Evolutionary conservation across 495 filamentous ascomycete species (phyloP).

Genomic region (Penicillium daleae): DNA sequence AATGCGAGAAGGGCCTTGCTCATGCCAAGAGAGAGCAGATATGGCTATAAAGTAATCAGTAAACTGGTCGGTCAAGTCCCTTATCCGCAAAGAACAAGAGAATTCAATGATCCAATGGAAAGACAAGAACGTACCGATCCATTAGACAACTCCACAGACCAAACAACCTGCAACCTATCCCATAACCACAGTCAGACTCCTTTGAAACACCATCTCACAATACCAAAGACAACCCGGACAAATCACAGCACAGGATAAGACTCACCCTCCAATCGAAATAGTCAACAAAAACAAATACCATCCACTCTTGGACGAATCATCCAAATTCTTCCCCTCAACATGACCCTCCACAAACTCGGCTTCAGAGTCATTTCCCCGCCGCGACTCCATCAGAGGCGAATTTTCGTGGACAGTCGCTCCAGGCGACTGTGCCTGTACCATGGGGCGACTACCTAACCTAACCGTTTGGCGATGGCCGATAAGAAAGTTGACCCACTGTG

Average conservation of each 20-base stretch:
- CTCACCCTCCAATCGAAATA: slow-evolving; percentile 75
- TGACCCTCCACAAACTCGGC: not conserved
- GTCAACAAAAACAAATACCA: slow-evolving; percentile 86
- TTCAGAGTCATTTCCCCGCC: slow-evolving; percentile 7
- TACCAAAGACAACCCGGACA: not conserved
- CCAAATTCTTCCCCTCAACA: slow-evolving; percentile 20
- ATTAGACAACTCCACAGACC: slow-evolving; percentile 88
- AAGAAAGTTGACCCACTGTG: slow-evolving; percentile 19
- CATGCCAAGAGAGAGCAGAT: slow-evolving; percentile 76
- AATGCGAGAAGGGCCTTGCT: slow-evolving; percentile 92
- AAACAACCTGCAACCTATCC: slow-evolving; percentile 81
- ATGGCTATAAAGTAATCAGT: slow-evolving; percentile 47
- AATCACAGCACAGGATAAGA: slow-evolving; percentile 7
- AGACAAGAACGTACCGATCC: slow-evolving; percentile 61
- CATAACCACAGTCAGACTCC: not conserved
- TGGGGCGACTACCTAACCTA: too few species aligned
- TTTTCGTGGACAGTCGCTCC: slow-evolving; percentile 27
- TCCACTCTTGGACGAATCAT: slow-evolving; percentile 66
- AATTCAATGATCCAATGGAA: not conserved
- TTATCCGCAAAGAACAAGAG: not conserved
- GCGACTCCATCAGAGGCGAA: slow-evolving; percentile 42
- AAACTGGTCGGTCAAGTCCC: not conserved
- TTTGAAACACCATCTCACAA: not conserved
- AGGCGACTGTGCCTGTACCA: not conserved
- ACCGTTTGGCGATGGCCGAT: slow-evolving; percentile 2